These are phyloP conservation scores for Escallonia rubra DNA, from an alignment of 129 eudicot genomes.

Conservation along the genomic window DNA sequence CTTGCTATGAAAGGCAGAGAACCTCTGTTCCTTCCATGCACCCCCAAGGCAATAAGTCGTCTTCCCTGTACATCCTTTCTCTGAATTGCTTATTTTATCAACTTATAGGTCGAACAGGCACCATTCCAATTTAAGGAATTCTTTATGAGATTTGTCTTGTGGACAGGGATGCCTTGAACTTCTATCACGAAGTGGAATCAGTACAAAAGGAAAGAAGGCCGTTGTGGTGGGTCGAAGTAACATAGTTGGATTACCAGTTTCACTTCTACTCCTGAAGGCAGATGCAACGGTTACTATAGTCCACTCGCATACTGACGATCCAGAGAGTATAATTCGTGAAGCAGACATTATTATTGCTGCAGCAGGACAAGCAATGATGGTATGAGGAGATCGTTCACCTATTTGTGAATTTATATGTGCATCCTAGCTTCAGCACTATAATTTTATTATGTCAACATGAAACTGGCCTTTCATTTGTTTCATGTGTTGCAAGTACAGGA, in stretches of 20 bases:
- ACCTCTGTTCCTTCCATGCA: conserved; percentile 91
- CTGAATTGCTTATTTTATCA: neutral
- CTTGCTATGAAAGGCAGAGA: conserved; percentile 99
- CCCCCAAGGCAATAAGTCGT: conserved; percentile 69
- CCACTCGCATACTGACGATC: conserved; percentile 80
- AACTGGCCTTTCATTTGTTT: too few species aligned
- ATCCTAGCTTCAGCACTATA: too few species aligned
- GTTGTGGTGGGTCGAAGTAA: conserved; percentile 99
- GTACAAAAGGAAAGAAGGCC: conserved; percentile 82
- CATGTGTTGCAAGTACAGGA: too few species aligned
- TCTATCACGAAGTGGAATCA: conserved; percentile 71
- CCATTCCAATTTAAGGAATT: neutral
- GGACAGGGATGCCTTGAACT: conserved; percentile 90
- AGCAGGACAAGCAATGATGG: conserved; percentile 99
- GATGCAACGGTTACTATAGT: conserved; percentile 91
- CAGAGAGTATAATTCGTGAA: conserved; percentile 76
- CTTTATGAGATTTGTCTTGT: neutral
- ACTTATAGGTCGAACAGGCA: neutral
- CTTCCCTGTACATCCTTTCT: too few species aligned
- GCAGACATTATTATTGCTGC: conserved; percentile 98
- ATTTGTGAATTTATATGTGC: neutral
- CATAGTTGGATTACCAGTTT: conserved; percentile 95
- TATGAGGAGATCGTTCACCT: conserved; percentile 14
- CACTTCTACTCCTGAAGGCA: conserved; percentile 84
- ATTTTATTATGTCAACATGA: too few species aligned